Evolutionary conservation across 352 stramenopile genomes (phyloP), one percentile per base, ranked within the genome.

Genomic region (Globisporangium spiculum): DNA sequence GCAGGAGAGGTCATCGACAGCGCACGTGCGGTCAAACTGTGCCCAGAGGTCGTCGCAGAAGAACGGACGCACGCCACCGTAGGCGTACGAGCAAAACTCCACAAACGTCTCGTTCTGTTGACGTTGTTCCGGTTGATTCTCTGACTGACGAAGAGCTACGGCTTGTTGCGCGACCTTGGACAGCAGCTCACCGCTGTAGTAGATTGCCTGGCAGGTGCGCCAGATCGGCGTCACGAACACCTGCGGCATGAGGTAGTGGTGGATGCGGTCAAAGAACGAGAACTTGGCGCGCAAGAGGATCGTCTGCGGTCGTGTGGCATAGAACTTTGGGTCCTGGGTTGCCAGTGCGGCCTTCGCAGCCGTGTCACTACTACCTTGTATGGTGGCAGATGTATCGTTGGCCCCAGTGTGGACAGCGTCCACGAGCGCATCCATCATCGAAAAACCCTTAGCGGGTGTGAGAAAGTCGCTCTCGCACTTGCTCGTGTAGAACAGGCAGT

Each of bases 11-110:
- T 62, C 50, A 4, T 24, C n/a, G 5, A 2, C 26, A 7, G 10
- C 10, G 27, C 58, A 71, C 24, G 66, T 32, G 22, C 41, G 36
- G 5, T 38, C 30, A 6, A 67, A 67, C 34, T 60, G 53, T 22
- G 60, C 44, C 66, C 66, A 71, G 6, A 55, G 36, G 14, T 71
- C 59, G 20, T 62, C 59, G 41, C 66, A 71, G 26, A 63, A 71
- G 27, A 52, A 63, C 36, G 66, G 66, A 18, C 66, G 66, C 14
- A 63, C 30, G 0, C 36, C 41, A 24, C 32, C 53, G 30, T 71
- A 71, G 0, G 58, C 27, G 24, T 38, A 50, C 18, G 66, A 71
- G 59, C 60, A 71, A n/a, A 71, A 20, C 34, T 65, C 65, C 10
- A 32, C 36, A 8, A 67, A 34, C 7, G 46, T 52, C 10, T 30